Percentiles rank a stretch among this genome's conserved stretches.
These are phyloP conservation scores for Russula foetens DNA, from an alignment of 768 basidiomycete genomes.

Conservation along the genomic window DNA sequence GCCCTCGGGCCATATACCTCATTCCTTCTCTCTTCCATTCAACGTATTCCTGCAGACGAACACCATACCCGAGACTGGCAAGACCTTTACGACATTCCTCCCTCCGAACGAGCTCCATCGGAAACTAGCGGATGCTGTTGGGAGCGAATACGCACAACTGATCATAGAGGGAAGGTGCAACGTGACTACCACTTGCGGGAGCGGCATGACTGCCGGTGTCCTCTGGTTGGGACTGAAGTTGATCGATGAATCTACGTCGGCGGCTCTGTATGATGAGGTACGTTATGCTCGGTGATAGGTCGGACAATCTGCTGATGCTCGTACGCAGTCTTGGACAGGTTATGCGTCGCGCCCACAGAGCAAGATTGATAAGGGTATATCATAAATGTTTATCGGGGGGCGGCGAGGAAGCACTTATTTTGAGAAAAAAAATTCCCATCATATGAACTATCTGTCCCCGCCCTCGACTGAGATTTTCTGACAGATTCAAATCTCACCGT, in stretches of 20 bases:
- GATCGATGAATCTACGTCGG: slow-evolving; percentile 43
- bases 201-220: slow-evolving; percentile 96
- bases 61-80: slow-evolving; percentile 28
- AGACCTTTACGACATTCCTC: slow-evolving; percentile 37
- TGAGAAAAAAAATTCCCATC: not conserved
- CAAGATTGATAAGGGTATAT: slow-evolving; percentile 47
- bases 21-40: slow-evolving; percentile 82
- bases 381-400: not conserved
- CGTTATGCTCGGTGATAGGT: slow-evolving; percentile 18
- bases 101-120: slow-evolving; percentile 48
- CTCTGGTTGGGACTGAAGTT: slow-evolving; percentile 88
- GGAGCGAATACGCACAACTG: slow-evolving; percentile 43
- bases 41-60: slow-evolving; percentile 52
- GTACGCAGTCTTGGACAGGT: slow-evolving; percentile 88
- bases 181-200: slow-evolving; percentile 80
- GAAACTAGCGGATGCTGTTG: slow-evolving; percentile 57
- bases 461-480: too few species aligned
- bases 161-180: slow-evolving; percentile 52
- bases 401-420: not conserved
- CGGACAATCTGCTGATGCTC: not conserved
- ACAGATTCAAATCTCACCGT: too few species aligned
- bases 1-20: slow-evolving; percentile 87
- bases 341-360: slow-evolving; percentile 76
- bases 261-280: slow-evolving; percentile 93
- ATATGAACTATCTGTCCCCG: not conserved